Evolutionary conservation across 805 yeast genomes (phyloP).

Genomic region (Saturnispora ahearnii): DNA sequence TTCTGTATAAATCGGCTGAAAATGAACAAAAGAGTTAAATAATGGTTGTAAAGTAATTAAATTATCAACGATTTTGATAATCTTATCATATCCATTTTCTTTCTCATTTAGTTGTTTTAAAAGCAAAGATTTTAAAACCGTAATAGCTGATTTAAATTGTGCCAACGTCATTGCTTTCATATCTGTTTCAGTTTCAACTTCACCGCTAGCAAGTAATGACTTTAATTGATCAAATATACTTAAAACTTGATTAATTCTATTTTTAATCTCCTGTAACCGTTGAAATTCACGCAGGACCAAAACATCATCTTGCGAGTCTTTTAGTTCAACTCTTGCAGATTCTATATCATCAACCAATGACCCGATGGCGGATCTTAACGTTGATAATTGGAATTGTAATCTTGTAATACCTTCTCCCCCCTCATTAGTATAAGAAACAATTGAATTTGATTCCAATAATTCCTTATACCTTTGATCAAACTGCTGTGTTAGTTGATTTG

Average conservation of each 20-base stretch:
- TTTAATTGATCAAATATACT: constrained; percentile 37
- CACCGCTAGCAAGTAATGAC: constrained; percentile 27
- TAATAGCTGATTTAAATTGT: constrained; percentile 32
- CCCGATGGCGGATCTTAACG: constrained; percentile 48
- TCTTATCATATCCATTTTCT: constrained; percentile 17
- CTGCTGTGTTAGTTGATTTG: constrained; percentile 48
- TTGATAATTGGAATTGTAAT: constrained; percentile 57
- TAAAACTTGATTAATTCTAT: constrained; percentile 30
- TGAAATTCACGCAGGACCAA: constrained; percentile 30
- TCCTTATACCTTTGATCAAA: constrained; percentile 41
- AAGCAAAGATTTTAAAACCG: constrained; percentile 35
- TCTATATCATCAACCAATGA: constrained; percentile 43
- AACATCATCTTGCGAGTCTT: constrained; percentile 7
- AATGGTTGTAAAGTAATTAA: constrained; percentile 42
- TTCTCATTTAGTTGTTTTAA: constrained; percentile 3
- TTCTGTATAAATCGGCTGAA: constrained; percentile 39
- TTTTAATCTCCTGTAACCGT: constrained; percentile 36
- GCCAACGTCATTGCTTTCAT: constrained; percentile 16
- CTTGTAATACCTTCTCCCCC: constrained; percentile 39
- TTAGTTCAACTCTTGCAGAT: constrained; percentile 24
- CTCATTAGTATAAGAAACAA: not conserved
- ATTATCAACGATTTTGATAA: constrained; percentile 37
- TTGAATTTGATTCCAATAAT: constrained; percentile 18
- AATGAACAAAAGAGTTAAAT: constrained; percentile 44
- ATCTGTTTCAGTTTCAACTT: not conserved